Evolutionary conservation across 192 early-diverging fungal species (phyloP), one percentile per base, ranked within the genome.

Genomic region (Coemansia sp.): DNA sequence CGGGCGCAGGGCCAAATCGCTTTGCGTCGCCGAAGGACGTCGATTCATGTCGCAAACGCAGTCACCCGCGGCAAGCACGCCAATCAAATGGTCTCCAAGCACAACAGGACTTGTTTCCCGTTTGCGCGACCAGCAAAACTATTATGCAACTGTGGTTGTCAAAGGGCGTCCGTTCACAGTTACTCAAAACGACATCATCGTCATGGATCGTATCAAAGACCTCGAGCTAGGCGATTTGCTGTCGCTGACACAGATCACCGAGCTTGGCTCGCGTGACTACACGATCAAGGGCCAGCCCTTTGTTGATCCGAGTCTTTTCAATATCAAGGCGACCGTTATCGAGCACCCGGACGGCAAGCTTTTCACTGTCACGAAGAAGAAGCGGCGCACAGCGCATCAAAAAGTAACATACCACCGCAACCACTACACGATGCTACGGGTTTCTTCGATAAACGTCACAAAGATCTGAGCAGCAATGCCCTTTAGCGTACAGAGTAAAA

Each of bases 61-160:
- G 14, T 58, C 35, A 50, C 49, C 40, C 50, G 22, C 62, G 25
- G 20, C 61, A 62, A 64, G 38, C 56, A 23, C 61, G 8, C 34
- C 67, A 33, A 59, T 61, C 10, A 71, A 66, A 34, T 80, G 77
- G 77, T 80, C 77, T 23, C 8, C 67, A 5, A 49, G 45, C 20
- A 63, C 73, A 5, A 35, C 61, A 29, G 71, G 74, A 25, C 67
- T 79, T 43, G 67, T 79, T 19, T 64, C 45, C 22, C 81, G 74
- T 0, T 81, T 91, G 58, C 85, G 88, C 45, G 83, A 86, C 49
- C 88, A 91, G 71, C 73, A 84, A 49, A 85, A 85, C 25, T 89
- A 89, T 75, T 94, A 90, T 71, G 94, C 95, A 4, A 92, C 94
- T 25, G 90, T 93, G 10, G 92, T 96, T 58, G 86, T 99, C 62